These are phyloP conservation scores for Microcyclosporella mali DNA, from an alignment of 2,329 filamentous ascomycete genomes.

Conservation along the genomic window DNA sequence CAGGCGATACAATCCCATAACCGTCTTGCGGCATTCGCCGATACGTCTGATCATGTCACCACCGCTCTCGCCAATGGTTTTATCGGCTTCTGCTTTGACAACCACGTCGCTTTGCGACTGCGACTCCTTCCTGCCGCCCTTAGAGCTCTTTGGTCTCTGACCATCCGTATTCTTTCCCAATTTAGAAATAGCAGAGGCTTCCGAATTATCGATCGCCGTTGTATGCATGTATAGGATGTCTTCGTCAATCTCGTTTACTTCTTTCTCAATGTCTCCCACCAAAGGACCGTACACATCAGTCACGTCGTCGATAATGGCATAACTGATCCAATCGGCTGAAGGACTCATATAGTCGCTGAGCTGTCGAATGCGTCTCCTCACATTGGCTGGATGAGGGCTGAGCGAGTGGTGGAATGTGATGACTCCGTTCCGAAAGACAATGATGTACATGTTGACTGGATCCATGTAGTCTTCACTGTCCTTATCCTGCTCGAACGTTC, in stretches of 20 bases:
- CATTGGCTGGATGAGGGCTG: conserved; percentile 92
- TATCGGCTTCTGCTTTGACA: conserved; percentile 28
- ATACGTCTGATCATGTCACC: conserved; percentile 87
- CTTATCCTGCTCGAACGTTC: conserved; percentile 91
- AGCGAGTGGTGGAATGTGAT: conserved; percentile 96
- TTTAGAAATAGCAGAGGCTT: conserved; percentile 18
- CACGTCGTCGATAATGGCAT: conserved; percentile 96
- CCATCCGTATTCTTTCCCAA: conserved; percentile 21
- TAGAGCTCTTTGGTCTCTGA: conserved; percentile 5
- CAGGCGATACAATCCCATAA: conserved; percentile 90
- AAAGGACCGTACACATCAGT: conserved; percentile 92
- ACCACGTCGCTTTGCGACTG: conserved; percentile 25
- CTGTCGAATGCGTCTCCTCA: conserved; percentile 86
- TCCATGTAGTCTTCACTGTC: conserved; percentile 86
- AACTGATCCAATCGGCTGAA: conserved; percentile 95
- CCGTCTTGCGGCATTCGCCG: conserved; percentile 90
- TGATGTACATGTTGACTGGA: conserved; percentile 94
- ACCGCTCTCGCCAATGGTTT: conserved; percentile 43
- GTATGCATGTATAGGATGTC: conserved; percentile 78
- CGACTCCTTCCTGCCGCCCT: conserved; percentile 9
- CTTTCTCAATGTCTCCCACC: conserved; percentile 87
- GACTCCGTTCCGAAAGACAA: conserved; percentile 92
- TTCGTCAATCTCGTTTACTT: conserved; percentile 96
- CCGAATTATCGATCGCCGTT: conserved; percentile 32
- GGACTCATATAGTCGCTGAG: conserved; percentile 88